These are phyloP conservation scores for Citrus cavaleriei DNA, from an alignment of 345 rosid species.

Conservation along the genomic window DNA sequence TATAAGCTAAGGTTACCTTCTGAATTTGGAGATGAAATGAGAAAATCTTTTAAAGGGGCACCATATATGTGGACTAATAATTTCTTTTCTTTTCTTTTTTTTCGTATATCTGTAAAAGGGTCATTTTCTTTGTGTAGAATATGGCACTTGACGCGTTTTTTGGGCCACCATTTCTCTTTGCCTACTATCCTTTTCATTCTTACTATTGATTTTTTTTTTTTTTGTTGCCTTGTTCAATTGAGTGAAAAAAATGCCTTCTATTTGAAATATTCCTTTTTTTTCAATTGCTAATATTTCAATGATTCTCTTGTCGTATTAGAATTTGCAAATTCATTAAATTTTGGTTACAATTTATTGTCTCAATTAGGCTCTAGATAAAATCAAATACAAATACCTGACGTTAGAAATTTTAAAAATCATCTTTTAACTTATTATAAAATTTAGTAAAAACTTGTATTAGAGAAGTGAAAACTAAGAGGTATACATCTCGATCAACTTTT, in stretches of 20 bases:
- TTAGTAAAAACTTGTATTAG: neutral
- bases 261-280: neutral
- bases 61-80: neutral
- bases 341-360: neutral
- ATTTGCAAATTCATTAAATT: neutral
- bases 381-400: too few species aligned
- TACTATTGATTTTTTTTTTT: neutral
- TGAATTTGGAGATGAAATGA: slow-evolving; percentile 14
- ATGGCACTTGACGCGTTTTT: slow-evolving; percentile 30
- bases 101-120: neutral
- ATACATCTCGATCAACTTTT: neutral
- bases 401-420: neutral
- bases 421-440: neutral
- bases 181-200: slow-evolving; percentile 5
- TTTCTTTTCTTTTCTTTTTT: neutral
- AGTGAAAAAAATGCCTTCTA: neutral
- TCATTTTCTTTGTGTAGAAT: slow-evolving; percentile 30
- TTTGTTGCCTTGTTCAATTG: neutral
- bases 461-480: too few species aligned
- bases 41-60: slow-evolving; percentile 19
- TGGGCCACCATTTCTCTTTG: slow-evolving; percentile 22
- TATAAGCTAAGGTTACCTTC: slow-evolving; percentile 12
- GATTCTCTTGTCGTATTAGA: neutral
- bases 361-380: neutral
- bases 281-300: neutral